A percentile compares a stretch with the other conserved stretches of the same genome.
Conservation (phyloP, 2,329 filamentous ascomycete genomes). For the Xylariaceae sp. region DNA sequence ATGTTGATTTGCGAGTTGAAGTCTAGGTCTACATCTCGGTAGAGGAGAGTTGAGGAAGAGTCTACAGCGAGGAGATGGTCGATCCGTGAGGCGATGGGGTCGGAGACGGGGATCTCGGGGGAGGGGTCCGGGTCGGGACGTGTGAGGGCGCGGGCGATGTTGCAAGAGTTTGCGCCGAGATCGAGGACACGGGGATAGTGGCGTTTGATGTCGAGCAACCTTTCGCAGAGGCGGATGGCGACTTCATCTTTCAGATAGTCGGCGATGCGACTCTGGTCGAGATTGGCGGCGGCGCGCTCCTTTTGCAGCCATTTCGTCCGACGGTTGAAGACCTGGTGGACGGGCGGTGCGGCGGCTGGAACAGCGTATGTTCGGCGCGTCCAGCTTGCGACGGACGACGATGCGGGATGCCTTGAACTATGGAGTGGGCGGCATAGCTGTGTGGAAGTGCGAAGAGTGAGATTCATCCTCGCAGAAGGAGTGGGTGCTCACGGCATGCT, state of each 20-base stretch:
- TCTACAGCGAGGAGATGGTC: slow-evolving; percentile 76
- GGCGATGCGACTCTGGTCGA: slow-evolving; percentile 69
- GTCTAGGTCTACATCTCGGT: slow-evolving; percentile 70
- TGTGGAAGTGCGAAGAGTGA: slow-evolving; percentile 20
- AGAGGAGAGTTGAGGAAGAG: slow-evolving; percentile 70
- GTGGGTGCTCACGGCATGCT: slow-evolving; percentile 24
- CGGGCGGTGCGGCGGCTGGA: slow-evolving; percentile 70
- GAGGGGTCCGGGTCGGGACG: slow-evolving; percentile 63
- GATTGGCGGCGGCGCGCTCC: slow-evolving; percentile 72
- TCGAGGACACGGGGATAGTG: slow-evolving; percentile 81
- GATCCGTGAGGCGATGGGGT: slow-evolving; percentile 68
- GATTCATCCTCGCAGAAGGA: slow-evolving; percentile 27
- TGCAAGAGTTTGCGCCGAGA: slow-evolving; percentile 92
- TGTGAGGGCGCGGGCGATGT: slow-evolving; percentile 79
- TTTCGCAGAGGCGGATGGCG: slow-evolving; percentile 76
- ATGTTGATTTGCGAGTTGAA: slow-evolving; percentile 75
- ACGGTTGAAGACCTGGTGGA: slow-evolving; percentile 87
- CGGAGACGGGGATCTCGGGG: slow-evolving; percentile 45
- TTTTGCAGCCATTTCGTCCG: slow-evolving; percentile 86
- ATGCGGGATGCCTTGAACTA: slow-evolving; percentile 7
- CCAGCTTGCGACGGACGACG: slow-evolving; percentile 8
- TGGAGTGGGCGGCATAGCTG: slow-evolving; percentile 13
- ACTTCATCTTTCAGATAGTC: slow-evolving; percentile 96
- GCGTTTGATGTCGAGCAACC: slow-evolving; percentile 89
- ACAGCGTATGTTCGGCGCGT: slow-evolving; percentile 65